Conservation (phyloP, 495 filamentous ascomycete species). For the Cladorrhinum samala region DNA sequence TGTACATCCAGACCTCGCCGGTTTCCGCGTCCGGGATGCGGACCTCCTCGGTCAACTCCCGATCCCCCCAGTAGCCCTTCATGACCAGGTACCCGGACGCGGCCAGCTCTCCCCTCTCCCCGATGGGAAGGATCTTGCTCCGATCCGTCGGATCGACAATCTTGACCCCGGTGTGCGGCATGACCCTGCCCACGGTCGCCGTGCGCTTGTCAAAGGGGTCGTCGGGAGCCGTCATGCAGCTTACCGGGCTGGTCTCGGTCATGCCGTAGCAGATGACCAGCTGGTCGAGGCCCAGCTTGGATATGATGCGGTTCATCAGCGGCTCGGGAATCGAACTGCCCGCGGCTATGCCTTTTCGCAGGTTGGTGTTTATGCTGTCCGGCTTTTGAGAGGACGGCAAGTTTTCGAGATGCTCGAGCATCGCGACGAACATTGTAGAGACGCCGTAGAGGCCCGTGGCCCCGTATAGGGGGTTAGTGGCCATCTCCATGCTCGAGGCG, state of each 20-base stretch:
- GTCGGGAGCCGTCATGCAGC: slow-evolving; percentile 77
- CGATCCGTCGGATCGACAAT: slow-evolving; percentile 62
- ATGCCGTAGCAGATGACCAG: slow-evolving; percentile 97
- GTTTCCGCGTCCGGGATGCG: slow-evolving; percentile 39
- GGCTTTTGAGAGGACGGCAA: slow-evolving; percentile 38
- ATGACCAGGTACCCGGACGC: slow-evolving; percentile 83
- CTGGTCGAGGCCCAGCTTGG: slow-evolving; percentile 69
- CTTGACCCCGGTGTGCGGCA: slow-evolving; percentile 77
- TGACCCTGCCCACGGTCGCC: slow-evolving; percentile 64
- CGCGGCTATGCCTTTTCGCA: slow-evolving; percentile 88
- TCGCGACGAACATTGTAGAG: slow-evolving; percentile 92
- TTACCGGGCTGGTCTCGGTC: slow-evolving; percentile 95
- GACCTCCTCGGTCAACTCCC: slow-evolving; percentile 62
- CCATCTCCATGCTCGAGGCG: slow-evolving; percentile 58
- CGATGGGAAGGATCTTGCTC: slow-evolving; percentile 52
- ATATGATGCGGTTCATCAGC: slow-evolving; percentile 76
- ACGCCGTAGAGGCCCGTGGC: slow-evolving; percentile 90
- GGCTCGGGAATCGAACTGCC: slow-evolving; percentile 76
- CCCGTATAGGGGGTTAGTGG: slow-evolving; percentile 55
- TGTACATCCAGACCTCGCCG: slow-evolving; percentile 55
- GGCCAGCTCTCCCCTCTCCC: slow-evolving; percentile 72
- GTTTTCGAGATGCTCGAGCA: slow-evolving; percentile 65
- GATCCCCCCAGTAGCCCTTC: slow-evolving; percentile 82
- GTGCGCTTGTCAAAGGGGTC: slow-evolving; percentile 79
- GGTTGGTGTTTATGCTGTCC: slow-evolving; percentile 33